Base-by-base conservation (phyloP, 1,284 basidiomycete genomes). In the Ganoderma leucocontextum region DNA sequence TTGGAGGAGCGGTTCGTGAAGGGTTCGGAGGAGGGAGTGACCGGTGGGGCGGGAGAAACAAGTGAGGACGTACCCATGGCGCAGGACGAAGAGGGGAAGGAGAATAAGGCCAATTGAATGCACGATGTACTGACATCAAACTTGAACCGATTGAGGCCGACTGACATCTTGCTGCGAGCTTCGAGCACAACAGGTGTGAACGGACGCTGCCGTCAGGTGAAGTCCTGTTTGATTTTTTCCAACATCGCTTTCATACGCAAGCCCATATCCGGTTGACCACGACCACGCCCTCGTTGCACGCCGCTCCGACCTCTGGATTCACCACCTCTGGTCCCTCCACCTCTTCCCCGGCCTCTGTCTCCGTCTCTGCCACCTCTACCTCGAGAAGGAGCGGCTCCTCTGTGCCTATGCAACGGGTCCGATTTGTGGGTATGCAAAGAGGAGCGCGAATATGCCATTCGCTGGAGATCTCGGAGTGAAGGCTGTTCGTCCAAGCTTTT, bases 191-290 rank as follows among this genome's bases (percentile, higher is more conserved):
- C 17, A 22, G 19, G 9, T 38, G 57, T 22, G 57, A n/a, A 29
- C 36, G 22, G n/a, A 29, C 22, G 10, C 6, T 8, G 38, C 59
- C 25, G 75, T 81, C 75, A 86, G 63, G 80, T 75, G 63, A 82
- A 78, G 72, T 90, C 86, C 62, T 85, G 86, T 78, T 92, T 91
- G 72, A 94, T 93, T 77, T 89, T 90, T 75, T 91, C 90, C 58
- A 94, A 84, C 83, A 94, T 85, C n/a, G 86, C 88, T 71, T 87
- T 86, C 92, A 94, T 94, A 35, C 92, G 87, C 65, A 91, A 77
- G 72, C 89, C 90, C 93, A 94, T 94, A 75, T 93, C 86, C 12
- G 92, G 92, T 74, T 94, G 93, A 81, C 73, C 84, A 77, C 78
- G 60, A 7, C 75, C 75, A 44, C 76, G 71, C 4, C 70, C 70